These are phyloP conservation scores for Grosmannia huntii DNA, from an alignment of 2,329 filamentous ascomycete genomes.

Conservation along the genomic window DNA sequence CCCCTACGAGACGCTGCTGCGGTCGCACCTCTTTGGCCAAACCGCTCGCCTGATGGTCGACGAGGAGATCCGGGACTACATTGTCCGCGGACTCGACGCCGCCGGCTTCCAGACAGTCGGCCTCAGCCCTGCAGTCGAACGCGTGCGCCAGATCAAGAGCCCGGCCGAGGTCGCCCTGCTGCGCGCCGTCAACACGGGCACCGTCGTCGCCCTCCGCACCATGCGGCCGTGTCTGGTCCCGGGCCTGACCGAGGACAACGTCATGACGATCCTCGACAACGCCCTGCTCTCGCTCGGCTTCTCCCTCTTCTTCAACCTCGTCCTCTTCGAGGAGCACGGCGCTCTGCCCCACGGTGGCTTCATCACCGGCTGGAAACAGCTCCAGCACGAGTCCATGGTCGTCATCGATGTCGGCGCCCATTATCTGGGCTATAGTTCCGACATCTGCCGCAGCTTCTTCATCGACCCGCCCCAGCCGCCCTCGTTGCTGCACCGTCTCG, in stretches of 20 bases:
- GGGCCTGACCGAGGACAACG: slow-evolving; percentile 44
- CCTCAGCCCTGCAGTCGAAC: slow-evolving; percentile 39
- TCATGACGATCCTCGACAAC: slow-evolving; percentile 40
- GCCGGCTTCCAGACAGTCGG: slow-evolving; percentile 45
- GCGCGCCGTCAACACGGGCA: slow-evolving; percentile 45
- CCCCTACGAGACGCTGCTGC: slow-evolving; percentile 41
- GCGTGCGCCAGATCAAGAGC: slow-evolving; percentile 46
- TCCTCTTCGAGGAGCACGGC: slow-evolving; percentile 45
- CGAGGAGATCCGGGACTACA: slow-evolving; percentile 52
- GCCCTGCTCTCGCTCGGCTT: slow-evolving; percentile 41
- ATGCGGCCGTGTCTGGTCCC: slow-evolving; percentile 42
- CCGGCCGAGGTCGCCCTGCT: slow-evolving; percentile 35
- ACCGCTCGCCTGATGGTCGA: slow-evolving; percentile 39
- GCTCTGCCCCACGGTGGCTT: slow-evolving; percentile 41
- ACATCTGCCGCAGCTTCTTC: slow-evolving; percentile 52
- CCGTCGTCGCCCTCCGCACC: slow-evolving; percentile 31
- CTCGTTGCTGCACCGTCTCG: not conserved
- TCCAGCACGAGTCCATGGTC: slow-evolving; percentile 42
- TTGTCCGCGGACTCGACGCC: slow-evolving; percentile 39
- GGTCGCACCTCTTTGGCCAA: slow-evolving; percentile 26
- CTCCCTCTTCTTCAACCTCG: slow-evolving; percentile 49
- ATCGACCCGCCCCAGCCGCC: slow-evolving; percentile 20
- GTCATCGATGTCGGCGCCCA: slow-evolving; percentile 52
- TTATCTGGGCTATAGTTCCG: slow-evolving; percentile 48
- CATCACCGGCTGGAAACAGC: slow-evolving; percentile 34